These are phyloP conservation scores for Tuber umbilicatum DNA, from an alignment of 495 filamentous ascomycete genomes.

Conservation along the genomic window DNA sequence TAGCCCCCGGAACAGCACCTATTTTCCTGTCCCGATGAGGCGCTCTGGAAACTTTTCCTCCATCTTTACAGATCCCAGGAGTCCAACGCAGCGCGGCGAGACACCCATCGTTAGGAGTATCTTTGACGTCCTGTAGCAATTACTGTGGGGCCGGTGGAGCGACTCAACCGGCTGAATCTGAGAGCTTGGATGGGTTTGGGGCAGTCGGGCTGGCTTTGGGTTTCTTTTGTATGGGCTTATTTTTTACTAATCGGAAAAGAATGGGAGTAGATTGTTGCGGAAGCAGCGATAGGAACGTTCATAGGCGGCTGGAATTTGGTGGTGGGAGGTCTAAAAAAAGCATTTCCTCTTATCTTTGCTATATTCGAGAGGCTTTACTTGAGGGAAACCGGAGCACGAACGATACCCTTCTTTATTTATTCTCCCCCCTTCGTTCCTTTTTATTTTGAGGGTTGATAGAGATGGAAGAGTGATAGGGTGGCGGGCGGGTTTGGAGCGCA, in stretches of 20 bases:
- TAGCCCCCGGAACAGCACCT: conserved; percentile 35
- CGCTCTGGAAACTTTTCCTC: conserved; percentile 22
- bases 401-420: conserved; percentile 20
- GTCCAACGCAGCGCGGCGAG: conserved; percentile 37
- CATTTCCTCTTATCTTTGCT: conserved; percentile 16
- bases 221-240: background rate
- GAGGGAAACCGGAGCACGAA: conserved; percentile 28
- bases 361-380: conserved; percentile 18
- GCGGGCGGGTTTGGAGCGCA: background rate
- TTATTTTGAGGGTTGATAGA: background rate
- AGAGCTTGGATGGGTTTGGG: background rate
- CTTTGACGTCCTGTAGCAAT: conserved; percentile 43
- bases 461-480: conserved; percentile 3
- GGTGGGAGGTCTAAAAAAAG: conserved; percentile 16
- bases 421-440: background rate
- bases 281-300: background rate
- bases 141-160: conserved; percentile 39
- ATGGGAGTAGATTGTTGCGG: background rate
- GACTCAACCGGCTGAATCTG: conserved; percentile 28
- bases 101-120: conserved; percentile 41
- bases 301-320: background rate
- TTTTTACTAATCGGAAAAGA: background rate
- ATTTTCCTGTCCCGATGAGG: conserved; percentile 25
- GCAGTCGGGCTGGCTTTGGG: background rate
- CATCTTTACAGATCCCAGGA: conserved; percentile 39